Evolutionary conservation across 1,284 basidiomycete genomes (phyloP).

Genomic region (Leccinum pachyderme): DNA sequence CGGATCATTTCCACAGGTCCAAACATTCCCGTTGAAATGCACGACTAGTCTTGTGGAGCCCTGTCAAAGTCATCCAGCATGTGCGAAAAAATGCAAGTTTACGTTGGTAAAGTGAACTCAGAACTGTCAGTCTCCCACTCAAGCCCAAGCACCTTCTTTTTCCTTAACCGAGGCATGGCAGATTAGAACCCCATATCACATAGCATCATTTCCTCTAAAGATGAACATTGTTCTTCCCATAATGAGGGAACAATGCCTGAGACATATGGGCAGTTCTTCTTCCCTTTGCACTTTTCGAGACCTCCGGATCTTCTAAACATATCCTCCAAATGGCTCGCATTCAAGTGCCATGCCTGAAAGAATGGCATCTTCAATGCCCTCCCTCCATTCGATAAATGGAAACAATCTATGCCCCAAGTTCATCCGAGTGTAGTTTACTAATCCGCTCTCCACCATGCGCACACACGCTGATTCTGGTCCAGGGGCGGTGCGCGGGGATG

Average conservation of each 20-base stretch:
- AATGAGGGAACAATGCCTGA: constrained; percentile 31
- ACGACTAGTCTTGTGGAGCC: not conserved
- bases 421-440: constrained; percentile 25
- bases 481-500: constrained; percentile 17
- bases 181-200: constrained; percentile 11
- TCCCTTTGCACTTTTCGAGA: constrained; percentile 8
- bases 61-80: constrained; percentile 1
- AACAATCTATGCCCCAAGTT: constrained; percentile 8
- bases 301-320: constrained; percentile 17
- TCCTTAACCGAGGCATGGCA: constrained; percentile 23
- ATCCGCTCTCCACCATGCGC: constrained; percentile 8
- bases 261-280: constrained; percentile 11
- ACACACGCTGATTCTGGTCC: constrained; percentile 1
- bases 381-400: constrained; percentile 9
- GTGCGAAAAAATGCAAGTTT: constrained; percentile 1
- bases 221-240: constrained; percentile 32
- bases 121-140: not conserved
- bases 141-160: constrained; percentile 12
- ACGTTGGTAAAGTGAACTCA: constrained; percentile 14
- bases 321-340: constrained; percentile 7
- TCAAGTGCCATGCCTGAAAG: constrained; percentile 12
- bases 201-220: constrained; percentile 11
- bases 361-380: constrained; percentile 9
- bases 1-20: constrained; percentile 20
- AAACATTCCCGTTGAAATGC: constrained; percentile 4